phyloP scores from a whole-genome alignment of 495 filamentous ascomycete species.

The Xylaria palmicola region DNA sequence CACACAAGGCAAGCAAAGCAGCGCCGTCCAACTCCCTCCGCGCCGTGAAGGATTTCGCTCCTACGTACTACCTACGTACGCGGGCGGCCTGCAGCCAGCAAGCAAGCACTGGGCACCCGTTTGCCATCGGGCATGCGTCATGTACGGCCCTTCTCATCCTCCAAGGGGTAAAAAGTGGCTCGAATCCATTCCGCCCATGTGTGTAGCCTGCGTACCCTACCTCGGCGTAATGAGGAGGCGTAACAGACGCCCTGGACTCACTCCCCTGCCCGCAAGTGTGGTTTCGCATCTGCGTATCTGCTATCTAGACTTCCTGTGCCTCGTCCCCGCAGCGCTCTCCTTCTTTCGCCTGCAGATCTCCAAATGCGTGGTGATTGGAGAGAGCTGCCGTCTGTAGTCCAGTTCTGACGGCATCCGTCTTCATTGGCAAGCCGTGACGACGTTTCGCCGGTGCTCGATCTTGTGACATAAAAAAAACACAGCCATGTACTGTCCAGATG shows the following conservation, averaged over 20 bases:
- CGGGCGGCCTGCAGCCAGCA: no score
- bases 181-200: no score
- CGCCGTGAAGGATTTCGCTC: background rate
- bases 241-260: no score
- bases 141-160: conserved; percentile 10
- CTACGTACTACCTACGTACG: background rate
- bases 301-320: background rate
- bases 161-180: conserved; percentile 4
- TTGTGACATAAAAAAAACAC: background rate
- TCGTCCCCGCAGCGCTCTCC: background rate
- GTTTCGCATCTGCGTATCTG: no score
- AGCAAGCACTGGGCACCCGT: background rate
- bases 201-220: no score
- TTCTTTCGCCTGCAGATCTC: background rate
- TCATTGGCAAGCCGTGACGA: no score
- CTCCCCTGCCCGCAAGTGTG: no score
- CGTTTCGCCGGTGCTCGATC: background rate
- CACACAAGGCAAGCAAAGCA: no score
- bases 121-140: background rate
- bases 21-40: background rate
- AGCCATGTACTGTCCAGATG: background rate
- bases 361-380: no score
- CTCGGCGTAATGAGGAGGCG: no score
- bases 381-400: no score
- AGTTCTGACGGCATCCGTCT: no score